Base-by-base conservation (phyloP, 768 basidiomycete species). In the Hirschioporus abietinus region DNA sequence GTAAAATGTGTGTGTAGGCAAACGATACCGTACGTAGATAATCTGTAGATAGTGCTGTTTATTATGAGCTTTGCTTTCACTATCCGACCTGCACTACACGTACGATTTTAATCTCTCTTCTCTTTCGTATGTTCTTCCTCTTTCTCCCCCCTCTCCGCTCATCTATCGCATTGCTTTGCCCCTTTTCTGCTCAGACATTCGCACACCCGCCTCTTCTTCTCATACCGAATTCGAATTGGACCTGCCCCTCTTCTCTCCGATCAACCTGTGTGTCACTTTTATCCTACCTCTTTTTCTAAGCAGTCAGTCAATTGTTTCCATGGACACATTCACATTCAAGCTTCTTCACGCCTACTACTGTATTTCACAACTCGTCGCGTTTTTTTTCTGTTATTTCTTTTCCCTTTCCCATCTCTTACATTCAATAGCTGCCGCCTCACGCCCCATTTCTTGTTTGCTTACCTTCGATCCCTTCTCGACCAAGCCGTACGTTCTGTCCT, bases 341-440 rank as follows among this genome's bases (percentile, higher is more conserved):
- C 64, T 26, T 64, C 65, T 63, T 65, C 64, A 67, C 59, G 67
- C 63, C 68, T 71, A 63, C 69, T 64, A 62, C 36, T 63, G 20
- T 58, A 52, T 64, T 59, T 42, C 70, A 30, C 60, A 61, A 26
- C 63, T 60, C 68, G 63, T 68, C 66, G 64, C 35, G 64, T 60
- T 65, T 65, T 58, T 63, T 34, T 36, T 24, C 65, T 26, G 23
- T 42, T 59, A 36, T 66, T 63, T 60, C 58, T 34, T 63, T 30
- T 35, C 26, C 23, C n/a, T 12, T 24, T 57, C 27, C 63, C 52
- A 64, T 23, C 63, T 10, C 65, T 67, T 64, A 61, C 42, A 58
- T 64, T 27, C 62, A 30, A 30, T 30, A 30, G 30, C 30, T 30
- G 30, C 30, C 8, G 30, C 30, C 30, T 30, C 30, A 30, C 30